Conservation (phyloP, 1,139 yeast genomes). For the Sugiyamaella castrensis region DNA sequence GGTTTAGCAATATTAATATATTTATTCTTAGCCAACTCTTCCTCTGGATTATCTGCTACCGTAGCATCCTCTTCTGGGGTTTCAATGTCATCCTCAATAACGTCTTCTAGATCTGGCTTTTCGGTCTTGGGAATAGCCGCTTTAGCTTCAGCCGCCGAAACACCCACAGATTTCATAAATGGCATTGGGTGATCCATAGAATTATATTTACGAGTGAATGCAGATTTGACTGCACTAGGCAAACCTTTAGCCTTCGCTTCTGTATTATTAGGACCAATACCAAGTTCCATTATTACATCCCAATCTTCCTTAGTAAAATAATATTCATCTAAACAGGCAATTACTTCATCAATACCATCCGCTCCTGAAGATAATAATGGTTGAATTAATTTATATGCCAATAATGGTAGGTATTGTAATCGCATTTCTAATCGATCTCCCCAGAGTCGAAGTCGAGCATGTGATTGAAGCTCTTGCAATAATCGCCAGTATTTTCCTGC, state of each 20-base stretch:
- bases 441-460: conserved; percentile 73
- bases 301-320: conserved; percentile 87
- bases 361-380: conserved; percentile 56
- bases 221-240: conserved; percentile 71
- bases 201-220: conserved; percentile 85
- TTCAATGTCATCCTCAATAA: conserved; percentile 56
- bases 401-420: conserved; percentile 67
- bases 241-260: conserved; percentile 53
- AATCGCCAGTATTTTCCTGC: conserved; percentile 71
- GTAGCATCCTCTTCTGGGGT: conserved; percentile 55
- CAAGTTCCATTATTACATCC: conserved; percentile 80
- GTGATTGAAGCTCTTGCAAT: conserved; percentile 85
- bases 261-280: conserved; percentile 56
- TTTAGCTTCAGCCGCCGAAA: conserved; percentile 42
- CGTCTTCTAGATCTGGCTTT: conserved; percentile 60
- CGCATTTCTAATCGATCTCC: conserved; percentile 76
- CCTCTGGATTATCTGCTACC: conserved; percentile 41
- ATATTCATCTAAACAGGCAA: conserved; percentile 74
- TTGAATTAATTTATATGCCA: conserved; percentile 52
- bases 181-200: conserved; percentile 77
- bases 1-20: conserved; percentile 46
- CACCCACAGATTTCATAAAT: conserved; percentile 63
- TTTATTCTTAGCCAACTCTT: conserved; percentile 53
- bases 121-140: conserved; percentile 31
- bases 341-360: conserved; percentile 64